Conservation (phyloP, 306 rosid genomes). For the Castanopsis chinensis region DNA sequence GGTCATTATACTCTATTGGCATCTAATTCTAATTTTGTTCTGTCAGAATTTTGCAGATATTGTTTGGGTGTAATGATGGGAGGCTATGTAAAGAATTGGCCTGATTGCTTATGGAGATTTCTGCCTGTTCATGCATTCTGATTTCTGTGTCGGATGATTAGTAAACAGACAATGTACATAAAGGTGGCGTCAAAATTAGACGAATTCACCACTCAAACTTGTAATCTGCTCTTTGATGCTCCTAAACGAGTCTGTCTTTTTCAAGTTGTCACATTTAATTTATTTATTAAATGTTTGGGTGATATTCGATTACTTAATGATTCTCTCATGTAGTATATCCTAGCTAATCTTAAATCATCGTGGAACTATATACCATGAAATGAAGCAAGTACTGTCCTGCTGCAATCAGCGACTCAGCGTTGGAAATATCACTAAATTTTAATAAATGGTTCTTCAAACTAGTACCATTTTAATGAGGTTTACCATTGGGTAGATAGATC, state of each 20-base stretch:
- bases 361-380: not conserved
- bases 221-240: not conserved
- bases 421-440: not conserved
- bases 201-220: slow-evolving; percentile 25
- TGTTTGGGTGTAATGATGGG: slow-evolving; percentile 22
- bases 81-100: slow-evolving; percentile 44
- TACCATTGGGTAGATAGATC: too few relatives aligned
- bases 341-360: not conserved
- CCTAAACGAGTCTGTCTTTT: slow-evolving; percentile 16
- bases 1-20: slow-evolving; percentile 5
- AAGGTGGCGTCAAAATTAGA: slow-evolving; percentile 35
- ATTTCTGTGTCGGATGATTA: slow-evolving; percentile 37
- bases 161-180: slow-evolving; percentile 50
- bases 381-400: not conserved
- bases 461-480: too few relatives aligned
- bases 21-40: slow-evolving; percentile 15
- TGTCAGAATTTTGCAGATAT: slow-evolving; percentile 43
- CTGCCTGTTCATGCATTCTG: slow-evolving; percentile 25
- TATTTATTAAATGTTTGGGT: slow-evolving; percentile 19
- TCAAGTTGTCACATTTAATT: not conserved
- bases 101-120: slow-evolving; percentile 31
- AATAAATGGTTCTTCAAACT: too few relatives aligned
- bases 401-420: not conserved
- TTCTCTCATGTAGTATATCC: slow-evolving; percentile 11
- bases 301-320: slow-evolving; percentile 1